These are phyloP conservation scores for Ophiostoma populinum DNA, from an alignment of 2,329 filamentous ascomycete species.

Conservation along the genomic window DNA sequence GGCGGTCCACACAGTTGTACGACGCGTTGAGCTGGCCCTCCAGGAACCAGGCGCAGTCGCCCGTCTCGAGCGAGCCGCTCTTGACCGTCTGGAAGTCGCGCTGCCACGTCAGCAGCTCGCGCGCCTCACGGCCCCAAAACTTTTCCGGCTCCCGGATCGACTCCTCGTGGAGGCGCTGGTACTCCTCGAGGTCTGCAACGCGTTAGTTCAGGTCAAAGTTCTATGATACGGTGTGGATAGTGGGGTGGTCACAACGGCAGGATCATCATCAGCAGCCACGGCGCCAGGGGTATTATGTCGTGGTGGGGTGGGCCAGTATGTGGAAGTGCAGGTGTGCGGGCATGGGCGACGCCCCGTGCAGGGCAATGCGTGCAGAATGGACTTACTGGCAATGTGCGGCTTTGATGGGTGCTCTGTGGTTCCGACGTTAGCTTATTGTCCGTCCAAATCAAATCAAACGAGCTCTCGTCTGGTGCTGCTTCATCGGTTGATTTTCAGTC, in stretches of 20 bases:
- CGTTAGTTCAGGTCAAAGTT: slow-evolving; percentile 17
- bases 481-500: not conserved
- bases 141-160: slow-evolving; percentile 78
- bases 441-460: not conserved
- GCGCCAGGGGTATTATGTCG: too few species aligned
- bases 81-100: slow-evolving; percentile 82
- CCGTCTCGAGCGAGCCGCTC: slow-evolving; percentile 55
- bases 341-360: not conserved
- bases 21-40: slow-evolving; percentile 89
- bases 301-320: too few species aligned
- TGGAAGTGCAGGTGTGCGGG: too few species aligned
- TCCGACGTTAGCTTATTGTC: slow-evolving; percentile 17
- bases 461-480: not conserved
- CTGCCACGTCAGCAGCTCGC: slow-evolving; percentile 80
- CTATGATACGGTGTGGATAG: slow-evolving; percentile 1
- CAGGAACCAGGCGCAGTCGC: slow-evolving; percentile 86
- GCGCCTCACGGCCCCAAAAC: slow-evolving; percentile 78
- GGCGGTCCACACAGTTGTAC: slow-evolving; percentile 93
- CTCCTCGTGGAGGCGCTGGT: slow-evolving; percentile 54
- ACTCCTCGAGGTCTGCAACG: slow-evolving; percentile 50
- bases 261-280: too few species aligned
- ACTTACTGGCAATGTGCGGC: slow-evolving; percentile 48
- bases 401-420: slow-evolving; percentile 48
- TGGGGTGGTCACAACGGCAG: too few species aligned
- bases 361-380: not conserved